Conservation (phyloP, 2,329 filamentous ascomycete species). For the Blastomyces silverae region DNA sequence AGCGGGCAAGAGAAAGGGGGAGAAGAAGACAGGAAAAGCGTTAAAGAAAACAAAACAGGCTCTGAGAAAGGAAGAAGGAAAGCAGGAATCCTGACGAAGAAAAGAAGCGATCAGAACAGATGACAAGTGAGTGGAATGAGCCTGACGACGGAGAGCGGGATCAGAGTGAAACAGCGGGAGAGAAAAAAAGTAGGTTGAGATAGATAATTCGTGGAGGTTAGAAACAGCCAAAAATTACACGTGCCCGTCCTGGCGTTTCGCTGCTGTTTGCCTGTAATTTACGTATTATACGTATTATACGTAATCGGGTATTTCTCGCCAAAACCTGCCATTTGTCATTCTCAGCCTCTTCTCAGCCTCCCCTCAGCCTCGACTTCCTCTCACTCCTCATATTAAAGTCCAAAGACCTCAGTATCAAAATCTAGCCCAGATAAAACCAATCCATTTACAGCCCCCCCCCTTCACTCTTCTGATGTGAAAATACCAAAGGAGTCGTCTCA, state of each 20-base stretch:
- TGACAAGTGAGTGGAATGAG: conserved; percentile 11
- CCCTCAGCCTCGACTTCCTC: background rate
- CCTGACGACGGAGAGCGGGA: background rate
- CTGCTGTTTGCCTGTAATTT: background rate
- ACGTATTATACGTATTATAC: background rate
- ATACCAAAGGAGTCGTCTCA: conserved; percentile 24
- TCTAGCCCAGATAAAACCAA: too few species aligned
- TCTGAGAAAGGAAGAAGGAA: conserved; percentile 6
- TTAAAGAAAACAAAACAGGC: background rate
- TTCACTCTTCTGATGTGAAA: background rate
- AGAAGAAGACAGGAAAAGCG: background rate
- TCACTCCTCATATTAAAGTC: too few species aligned
- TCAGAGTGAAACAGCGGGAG: background rate
- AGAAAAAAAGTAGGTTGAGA: background rate
- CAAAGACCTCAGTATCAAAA: too few species aligned
- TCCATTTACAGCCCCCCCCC: too few species aligned
- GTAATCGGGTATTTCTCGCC: background rate
- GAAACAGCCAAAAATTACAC: background rate
- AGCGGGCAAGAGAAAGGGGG: background rate
- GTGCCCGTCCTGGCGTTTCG: background rate
- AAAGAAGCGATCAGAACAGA: background rate
- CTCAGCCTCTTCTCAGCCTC: background rate
- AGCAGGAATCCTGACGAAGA: background rate
- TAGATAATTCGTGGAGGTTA: background rate
- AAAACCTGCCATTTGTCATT: background rate